Evolutionary conservation across 2,329 filamentous ascomycete species (phyloP), one percentile per base, ranked within the genome.

Genomic region (Dendrostoma leiphaemia): DNA sequence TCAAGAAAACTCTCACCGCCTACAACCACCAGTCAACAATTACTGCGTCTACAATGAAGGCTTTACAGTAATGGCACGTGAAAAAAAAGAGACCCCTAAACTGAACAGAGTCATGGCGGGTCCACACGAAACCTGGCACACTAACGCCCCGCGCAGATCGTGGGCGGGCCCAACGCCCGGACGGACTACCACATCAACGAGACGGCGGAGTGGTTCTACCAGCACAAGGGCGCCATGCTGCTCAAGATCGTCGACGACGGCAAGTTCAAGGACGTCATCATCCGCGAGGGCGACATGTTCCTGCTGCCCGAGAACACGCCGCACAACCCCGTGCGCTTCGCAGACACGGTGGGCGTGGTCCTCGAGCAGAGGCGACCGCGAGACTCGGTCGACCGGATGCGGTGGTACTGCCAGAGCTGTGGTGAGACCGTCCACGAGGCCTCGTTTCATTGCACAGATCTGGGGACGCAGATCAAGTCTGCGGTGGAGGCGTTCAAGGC

Each of bases 121-220:
- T 54, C 44, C 31, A 47, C 46, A 29, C n/a, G n/a, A n/a, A n/a
- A n/a, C n/a, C n/a, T n/a, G n/a, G n/a, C n/a, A n/a, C 28, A 53
- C 44, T 31, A 17, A 35, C 48, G 12, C 38, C 32, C 32, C 8
- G 12, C 15, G 8, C 60, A 85, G 88, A 91, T 96, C 64, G 92
- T 99, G 59, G 94, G 94, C 68, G 94, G 94, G 12, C 94, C 94
- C 65, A 97, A 97, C 72, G 90, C 90, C 58, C 86, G 94, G 60
- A 97, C 92, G 53, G 94, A 97, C 79, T 99, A 97, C 79, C 94
- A 97, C 80, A 93, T 97, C 82, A 97, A 97, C 79, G 78, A 85
- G 64, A 97, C 93, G 0, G 86, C 94, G 12, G 94, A 97, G 72
- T 97, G 92, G 87, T 99, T 97, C 84, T 97, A 94, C 80, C 93